Conservation (phyloP, 1,139 yeast genomes). For the Pichia sp. region DNA sequence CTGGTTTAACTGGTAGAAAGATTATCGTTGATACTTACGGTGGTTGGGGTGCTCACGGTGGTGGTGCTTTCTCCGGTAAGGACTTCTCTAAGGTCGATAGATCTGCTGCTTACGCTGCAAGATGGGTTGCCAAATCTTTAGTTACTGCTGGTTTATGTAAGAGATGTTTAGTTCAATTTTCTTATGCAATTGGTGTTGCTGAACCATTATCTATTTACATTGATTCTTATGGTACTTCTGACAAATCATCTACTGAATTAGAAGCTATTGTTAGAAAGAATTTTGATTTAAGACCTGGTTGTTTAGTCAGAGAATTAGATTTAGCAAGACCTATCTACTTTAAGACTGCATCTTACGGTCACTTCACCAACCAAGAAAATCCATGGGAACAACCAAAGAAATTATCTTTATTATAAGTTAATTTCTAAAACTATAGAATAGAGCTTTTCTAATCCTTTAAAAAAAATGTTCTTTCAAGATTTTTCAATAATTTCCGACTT, state of each 20-base stretch:
- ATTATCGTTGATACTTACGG: constrained; percentile 99
- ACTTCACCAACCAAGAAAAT: constrained; percentile 98
- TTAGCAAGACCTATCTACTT: constrained; percentile 98
- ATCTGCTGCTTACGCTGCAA: constrained; percentile 99
- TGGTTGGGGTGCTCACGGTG: constrained; percentile 99
- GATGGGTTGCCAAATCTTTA: constrained; percentile 99
- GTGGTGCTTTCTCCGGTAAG: constrained; percentile 99
- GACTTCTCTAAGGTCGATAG: constrained; percentile 99
- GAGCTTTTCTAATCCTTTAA: constrained; percentile 14
- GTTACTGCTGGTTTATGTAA: constrained; percentile 92
- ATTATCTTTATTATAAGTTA: constrained; percentile 58
- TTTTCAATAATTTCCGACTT: not conserved
- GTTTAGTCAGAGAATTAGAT: constrained; percentile 90
- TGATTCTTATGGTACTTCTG: constrained; percentile 96
- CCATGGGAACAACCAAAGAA: constrained; percentile 98
- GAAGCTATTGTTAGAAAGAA: constrained; percentile 86
- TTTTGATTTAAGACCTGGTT: constrained; percentile 99
- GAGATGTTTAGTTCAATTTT: constrained; percentile 97
- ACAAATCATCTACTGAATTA: constrained; percentile 80
- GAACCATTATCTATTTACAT: constrained; percentile 97
- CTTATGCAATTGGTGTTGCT: constrained; percentile 99
- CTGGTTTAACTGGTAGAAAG: constrained; percentile 99
- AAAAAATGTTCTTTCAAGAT: too few species aligned
- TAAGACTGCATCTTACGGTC: constrained; percentile 99
- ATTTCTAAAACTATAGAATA: not conserved